These are phyloP conservation scores for Entophlyctis luteolus DNA, from an alignment of 192 early-diverging fungal species.

Conservation along the genomic window DNA sequence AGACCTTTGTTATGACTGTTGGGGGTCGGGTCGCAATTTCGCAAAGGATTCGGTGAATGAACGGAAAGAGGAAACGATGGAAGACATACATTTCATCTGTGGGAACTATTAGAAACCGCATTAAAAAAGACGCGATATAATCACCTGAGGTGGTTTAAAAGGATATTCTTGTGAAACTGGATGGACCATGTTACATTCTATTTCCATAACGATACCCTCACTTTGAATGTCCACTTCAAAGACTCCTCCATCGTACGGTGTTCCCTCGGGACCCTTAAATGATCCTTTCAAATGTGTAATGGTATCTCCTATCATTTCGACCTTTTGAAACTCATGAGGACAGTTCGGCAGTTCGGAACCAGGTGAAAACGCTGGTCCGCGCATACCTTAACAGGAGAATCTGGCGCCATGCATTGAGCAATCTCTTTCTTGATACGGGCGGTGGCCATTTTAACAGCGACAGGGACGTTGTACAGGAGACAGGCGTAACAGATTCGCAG, in stretches of 20 bases:
- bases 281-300: conserved; percentile 38
- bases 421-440: conserved; percentile 33
- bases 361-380: not conserved
- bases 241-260: conserved; percentile 44
- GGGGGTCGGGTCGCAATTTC: not conserved
- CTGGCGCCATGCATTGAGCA: conserved; percentile 25
- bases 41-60: too few species aligned
- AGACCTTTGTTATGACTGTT: conserved; percentile 44
- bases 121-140: not conserved
- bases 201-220: not conserved
- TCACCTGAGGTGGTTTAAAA: conserved; percentile 43
- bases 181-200: not conserved
- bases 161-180: conserved; percentile 44
- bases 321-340: not conserved
- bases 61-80: too few species aligned
- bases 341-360: not conserved
- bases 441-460: conserved; percentile 23
- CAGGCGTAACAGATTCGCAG: too few species aligned
- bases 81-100: conserved; percentile 37
- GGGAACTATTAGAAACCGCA: conserved; percentile 4
- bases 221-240: conserved; percentile 24
- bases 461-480: too few species aligned
- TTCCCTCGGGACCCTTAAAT: conserved; percentile 48
- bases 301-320: conserved; percentile 28
- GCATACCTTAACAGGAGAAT: conserved; percentile 31